A percentile compares a stretch with the other conserved stretches of the same genome.
Conservation (phyloP, 1,284 basidiomycete genomes). For the Cryptococcus deneoformans region DNA sequence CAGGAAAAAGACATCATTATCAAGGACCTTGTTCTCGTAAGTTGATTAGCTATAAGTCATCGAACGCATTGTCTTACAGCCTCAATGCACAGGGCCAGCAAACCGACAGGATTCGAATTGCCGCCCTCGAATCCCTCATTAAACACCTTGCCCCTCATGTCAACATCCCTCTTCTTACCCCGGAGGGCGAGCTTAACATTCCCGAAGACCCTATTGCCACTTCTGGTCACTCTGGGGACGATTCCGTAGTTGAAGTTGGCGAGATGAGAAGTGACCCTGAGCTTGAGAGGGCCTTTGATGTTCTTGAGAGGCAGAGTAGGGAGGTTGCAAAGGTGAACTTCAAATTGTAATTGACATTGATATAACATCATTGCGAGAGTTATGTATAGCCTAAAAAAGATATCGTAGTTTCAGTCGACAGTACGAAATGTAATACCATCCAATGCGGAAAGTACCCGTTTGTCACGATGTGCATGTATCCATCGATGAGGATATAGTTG, state of each 20-base stretch:
- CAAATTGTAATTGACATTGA: neutral
- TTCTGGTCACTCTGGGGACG: neutral
- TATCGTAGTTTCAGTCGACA: neutral
- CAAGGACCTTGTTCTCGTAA: constrained; percentile 30
- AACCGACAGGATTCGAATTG: constrained; percentile 15
- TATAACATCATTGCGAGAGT: neutral
- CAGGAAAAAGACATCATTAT: constrained; percentile 28
- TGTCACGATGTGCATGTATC: no score
- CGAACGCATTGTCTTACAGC: neutral
- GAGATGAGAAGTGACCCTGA: neutral
- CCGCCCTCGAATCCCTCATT: constrained; percentile 14
- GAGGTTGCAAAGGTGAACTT: constrained; percentile 23
- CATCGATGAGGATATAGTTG: no score
- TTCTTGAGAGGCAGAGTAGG: constrained; percentile 16
- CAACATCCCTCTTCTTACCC: constrained; percentile 1
- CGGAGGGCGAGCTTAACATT: constrained; percentile 10
- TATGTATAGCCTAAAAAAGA: neutral
- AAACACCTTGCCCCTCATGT: constrained; percentile 2
- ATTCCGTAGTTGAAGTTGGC: neutral
- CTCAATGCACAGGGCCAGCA: constrained; percentile 11
- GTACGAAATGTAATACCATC: no score
- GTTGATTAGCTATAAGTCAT: constrained; percentile 5
- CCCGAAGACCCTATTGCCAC: neutral
- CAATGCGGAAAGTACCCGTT: no score
- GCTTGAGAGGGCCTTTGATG: constrained; percentile 19